Conservation (phyloP, 73 alveolate genomes). For the Paramecium primaurelia region DNA sequence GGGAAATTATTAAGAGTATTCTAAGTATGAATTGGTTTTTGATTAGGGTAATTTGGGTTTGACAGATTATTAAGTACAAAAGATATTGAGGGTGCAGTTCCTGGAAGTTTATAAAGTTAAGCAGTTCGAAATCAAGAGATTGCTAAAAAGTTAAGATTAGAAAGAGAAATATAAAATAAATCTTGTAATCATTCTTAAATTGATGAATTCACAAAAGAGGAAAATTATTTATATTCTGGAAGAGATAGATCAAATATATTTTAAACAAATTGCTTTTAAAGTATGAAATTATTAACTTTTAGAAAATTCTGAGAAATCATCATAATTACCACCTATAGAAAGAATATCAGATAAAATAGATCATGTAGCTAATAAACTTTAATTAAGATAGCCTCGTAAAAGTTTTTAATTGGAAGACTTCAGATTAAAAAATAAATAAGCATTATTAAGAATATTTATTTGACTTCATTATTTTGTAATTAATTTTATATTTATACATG, state of each 20-base stretch:
- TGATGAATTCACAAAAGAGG: not conserved
- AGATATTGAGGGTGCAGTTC: conserved; percentile 40
- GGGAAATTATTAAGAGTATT: not conserved
- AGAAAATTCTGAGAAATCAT: not conserved
- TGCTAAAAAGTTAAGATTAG: not conserved
- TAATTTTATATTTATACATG: not conserved
- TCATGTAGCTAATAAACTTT: not conserved
- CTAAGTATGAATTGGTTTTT: not conserved
- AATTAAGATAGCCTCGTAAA: not conserved
- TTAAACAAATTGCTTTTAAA: not conserved
- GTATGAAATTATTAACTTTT: not conserved
- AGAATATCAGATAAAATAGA: not conserved
- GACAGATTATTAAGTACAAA: not conserved
- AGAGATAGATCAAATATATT: not conserved
- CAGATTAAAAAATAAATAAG: not conserved
- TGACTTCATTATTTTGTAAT: not conserved
- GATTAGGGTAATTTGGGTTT: not conserved
- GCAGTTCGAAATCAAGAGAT: conserved; percentile 22
- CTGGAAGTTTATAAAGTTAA: not conserved
- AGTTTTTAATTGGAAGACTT: not conserved
- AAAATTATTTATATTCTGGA: not conserved
- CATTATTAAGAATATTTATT: not conserved
- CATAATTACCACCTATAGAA: not conserved
- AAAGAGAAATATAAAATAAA: not conserved
- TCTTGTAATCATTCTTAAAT: not conserved